Conservation (phyloP, 2,329 filamentous ascomycete species). For the Ascochyta koolunga region DNA sequence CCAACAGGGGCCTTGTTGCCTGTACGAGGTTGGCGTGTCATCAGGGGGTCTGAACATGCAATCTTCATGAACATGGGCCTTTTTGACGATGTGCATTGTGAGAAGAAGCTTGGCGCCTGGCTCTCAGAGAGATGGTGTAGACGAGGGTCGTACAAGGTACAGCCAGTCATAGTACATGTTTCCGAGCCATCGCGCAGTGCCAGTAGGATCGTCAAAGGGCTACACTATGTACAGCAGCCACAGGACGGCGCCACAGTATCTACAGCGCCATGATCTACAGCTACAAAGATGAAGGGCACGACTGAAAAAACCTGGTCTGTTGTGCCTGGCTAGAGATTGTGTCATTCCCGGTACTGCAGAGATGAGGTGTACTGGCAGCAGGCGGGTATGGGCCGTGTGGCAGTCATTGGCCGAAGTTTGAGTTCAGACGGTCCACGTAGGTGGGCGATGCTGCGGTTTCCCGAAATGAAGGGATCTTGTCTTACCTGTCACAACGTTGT, state of each 20-base stretch:
- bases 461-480: conserved; percentile 51
- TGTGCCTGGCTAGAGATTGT: conserved; percentile 37
- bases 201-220: conserved; percentile 22
- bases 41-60: conserved; percentile 17
- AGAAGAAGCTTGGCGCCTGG: conserved; percentile 40
- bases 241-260: conserved; percentile 37
- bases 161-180: conserved; percentile 31
- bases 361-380: conserved; percentile 27
- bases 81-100: conserved; percentile 43
- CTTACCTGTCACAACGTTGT: conserved; percentile 32
- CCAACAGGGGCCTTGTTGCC: conserved; percentile 33
- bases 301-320: conserved; percentile 24
- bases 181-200: conserved; percentile 34
- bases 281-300: conserved; percentile 19
- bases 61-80: conserved; percentile 14
- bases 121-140: conserved; percentile 11
- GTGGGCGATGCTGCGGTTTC: conserved; percentile 46
- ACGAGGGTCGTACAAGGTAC: conserved; percentile 25
- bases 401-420: conserved; percentile 43
- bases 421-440: conserved; percentile 44
- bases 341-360: conserved; percentile 32
- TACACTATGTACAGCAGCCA: conserved; percentile 20
- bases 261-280: conserved; percentile 36
- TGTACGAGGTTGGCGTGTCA: conserved; percentile 37
- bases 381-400: conserved; percentile 32